Evolutionary conservation across 352 stramenopile genomes (phyloP).

Genomic region (Globisporangium apiculatum): DNA sequence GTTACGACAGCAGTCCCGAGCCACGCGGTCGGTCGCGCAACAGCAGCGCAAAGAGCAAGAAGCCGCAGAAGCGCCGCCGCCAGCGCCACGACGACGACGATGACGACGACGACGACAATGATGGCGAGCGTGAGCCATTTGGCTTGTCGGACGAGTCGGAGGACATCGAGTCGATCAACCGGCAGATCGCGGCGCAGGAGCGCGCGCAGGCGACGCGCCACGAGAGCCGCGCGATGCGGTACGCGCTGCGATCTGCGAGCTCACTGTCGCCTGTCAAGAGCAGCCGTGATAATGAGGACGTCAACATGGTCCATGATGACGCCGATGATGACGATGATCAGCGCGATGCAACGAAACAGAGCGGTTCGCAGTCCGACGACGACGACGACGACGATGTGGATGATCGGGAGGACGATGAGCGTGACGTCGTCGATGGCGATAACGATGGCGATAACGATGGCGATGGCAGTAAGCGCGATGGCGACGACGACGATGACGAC

Average conservation of each 20-base stretch:
- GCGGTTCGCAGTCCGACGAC: slow-evolving; percentile 10
- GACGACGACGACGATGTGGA: slow-evolving; percentile 21
- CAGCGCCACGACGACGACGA: slow-evolving; percentile 8
- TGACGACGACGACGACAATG: slow-evolving; percentile 19
- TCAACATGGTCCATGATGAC: too few relatives aligned
- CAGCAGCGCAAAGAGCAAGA: background rate
- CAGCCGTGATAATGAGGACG: too few relatives aligned
- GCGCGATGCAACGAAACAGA: slow-evolving; percentile 11
- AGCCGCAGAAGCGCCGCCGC: slow-evolving; percentile 5
- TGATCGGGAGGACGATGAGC: slow-evolving; percentile 13
- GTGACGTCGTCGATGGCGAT: slow-evolving; percentile 12
- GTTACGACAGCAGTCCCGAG: slow-evolving; percentile 4
- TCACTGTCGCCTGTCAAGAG: slow-evolving; percentile 11
- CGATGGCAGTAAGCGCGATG: slow-evolving; percentile 12
- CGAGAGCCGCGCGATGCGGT: slow-evolving; percentile 31
- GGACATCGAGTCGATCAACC: slow-evolving; percentile 51
- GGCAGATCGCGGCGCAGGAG: slow-evolving; percentile 39
- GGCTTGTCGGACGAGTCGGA: slow-evolving; percentile 41
- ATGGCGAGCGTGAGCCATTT: slow-evolving; percentile 16
- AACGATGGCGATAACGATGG: slow-evolving; percentile 24
- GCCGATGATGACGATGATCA: too few relatives aligned
- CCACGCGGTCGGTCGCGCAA: slow-evolving; percentile 1
- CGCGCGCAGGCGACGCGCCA: slow-evolving; percentile 19
- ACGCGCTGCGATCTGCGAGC: slow-evolving; percentile 45
- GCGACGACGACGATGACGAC: slow-evolving; percentile 19